phyloP scores from a whole-genome alignment of 228 moss, liverwort and hornwort genomes.

The Sphagnum magellanicum region DNA sequence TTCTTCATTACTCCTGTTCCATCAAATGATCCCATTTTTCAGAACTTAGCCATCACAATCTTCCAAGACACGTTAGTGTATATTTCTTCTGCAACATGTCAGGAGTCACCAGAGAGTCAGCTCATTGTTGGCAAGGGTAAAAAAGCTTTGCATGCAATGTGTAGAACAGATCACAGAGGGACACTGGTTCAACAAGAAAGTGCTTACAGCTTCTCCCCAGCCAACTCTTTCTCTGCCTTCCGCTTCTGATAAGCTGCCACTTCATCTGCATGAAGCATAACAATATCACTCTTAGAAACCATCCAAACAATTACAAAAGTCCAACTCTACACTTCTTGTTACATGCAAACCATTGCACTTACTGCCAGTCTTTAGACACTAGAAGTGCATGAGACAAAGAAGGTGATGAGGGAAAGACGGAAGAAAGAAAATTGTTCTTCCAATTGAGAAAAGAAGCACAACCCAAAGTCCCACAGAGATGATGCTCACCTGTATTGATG shows the following conservation, averaged over 20 bases:
- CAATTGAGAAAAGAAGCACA: too few species aligned
- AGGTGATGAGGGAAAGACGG: too few species aligned
- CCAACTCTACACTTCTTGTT: background rate
- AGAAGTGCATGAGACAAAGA: too few species aligned
- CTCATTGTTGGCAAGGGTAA: too few species aligned
- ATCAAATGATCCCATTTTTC: background rate
- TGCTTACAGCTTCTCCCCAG: slow-evolving; percentile 90
- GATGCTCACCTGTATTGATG: slow-evolving; percentile 69
- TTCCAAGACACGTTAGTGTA: too few species aligned
- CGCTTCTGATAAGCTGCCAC: slow-evolving; percentile 66
- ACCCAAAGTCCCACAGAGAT: too few species aligned
- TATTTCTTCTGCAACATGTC: too few species aligned
- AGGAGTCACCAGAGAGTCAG: too few species aligned
- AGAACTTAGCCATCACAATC: background rate
- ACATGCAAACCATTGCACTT: background rate
- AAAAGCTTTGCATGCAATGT: too few species aligned
- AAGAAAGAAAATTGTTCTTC: too few species aligned
- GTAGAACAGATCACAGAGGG: too few species aligned
- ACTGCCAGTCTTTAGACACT: too few species aligned
- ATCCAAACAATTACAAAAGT: background rate
- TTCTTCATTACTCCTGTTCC: slow-evolving; percentile 75
- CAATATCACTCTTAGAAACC: background rate
- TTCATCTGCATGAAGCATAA: slow-evolving; percentile 53
- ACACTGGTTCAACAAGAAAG: background rate
- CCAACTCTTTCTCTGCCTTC: slow-evolving; percentile 59